Evolutionary conservation across 345 rosid genomes (phyloP), one percentile per base, ranked within the genome.

Genomic region (Anastatica hierochuntica): DNA sequence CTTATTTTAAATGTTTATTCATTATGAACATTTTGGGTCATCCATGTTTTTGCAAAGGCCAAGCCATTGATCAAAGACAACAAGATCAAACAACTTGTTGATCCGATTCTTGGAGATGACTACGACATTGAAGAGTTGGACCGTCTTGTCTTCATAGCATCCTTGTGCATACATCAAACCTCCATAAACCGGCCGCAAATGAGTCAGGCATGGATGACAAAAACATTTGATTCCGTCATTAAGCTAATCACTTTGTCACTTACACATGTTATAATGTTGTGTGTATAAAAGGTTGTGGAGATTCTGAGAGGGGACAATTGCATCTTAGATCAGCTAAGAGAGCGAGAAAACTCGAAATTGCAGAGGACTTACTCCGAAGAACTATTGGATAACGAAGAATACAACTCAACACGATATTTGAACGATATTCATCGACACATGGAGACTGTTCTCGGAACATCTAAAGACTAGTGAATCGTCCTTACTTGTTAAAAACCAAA

Each of bases 341-440:
- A 60, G 18, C 37, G 41, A 14, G 70, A 63, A 37, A 67, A 36
- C 18, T 38, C 79, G 0, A 43, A 62, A 13, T 68, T 71, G 14
- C 79, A 55, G 54, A 77, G 94, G 58, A 81, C 83, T 19, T 81
- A 73, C 78, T 88, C 90, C 0, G 88, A 75, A 54, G 88, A 92
- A 67, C 75, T 84, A 15, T 30, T 71, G 11, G 79, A 79, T 35
- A 79, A 82, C 6, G 83, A 81, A 42, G 98, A 85, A 55, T 78
- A 81, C 77, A 84, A 81, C 58, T 70, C 94, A 4, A 74, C 81
- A 16, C 77, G 76, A 72, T 72, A 75, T 49, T 60, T 78, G 35
- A 75, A 40, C 30, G 86, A 83, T 67, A 60, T 74, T 56, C 72
- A 74, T 54, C 62, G 53, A 55, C 81, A 79, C n/a, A 74, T 78